Evolutionary conservation across 495 filamentous ascomycete genomes (phyloP).

Genomic region (Annulohypoxylon moriforme): DNA sequence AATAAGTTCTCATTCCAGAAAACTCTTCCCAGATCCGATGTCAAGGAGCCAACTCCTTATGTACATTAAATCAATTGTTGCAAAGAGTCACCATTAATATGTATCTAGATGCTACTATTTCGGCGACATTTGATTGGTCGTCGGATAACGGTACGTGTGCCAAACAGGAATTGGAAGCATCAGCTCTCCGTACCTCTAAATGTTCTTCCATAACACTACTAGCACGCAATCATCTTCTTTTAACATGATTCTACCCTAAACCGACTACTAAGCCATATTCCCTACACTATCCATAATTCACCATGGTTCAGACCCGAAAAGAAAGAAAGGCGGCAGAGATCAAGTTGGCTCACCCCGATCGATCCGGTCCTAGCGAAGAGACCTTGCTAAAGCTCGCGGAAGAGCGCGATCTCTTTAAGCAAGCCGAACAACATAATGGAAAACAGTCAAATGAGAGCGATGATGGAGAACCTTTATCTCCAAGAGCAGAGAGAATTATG

Average conservation of each 20-base stretch:
- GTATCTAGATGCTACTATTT: neutral
- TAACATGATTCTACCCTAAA: neutral
- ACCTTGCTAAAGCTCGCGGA: conserved; percentile 75
- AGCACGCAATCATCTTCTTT: conserved; percentile 17
- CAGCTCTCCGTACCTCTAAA: neutral
- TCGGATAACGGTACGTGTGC: neutral
- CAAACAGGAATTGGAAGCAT: neutral
- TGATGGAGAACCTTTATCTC: conserved; percentile 48
- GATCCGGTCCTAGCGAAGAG: conserved; percentile 62
- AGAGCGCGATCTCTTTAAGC: conserved; percentile 63
- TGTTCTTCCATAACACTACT: conserved; percentile 6
- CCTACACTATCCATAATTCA: neutral
- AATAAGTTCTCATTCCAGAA: neutral
- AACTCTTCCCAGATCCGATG: neutral
- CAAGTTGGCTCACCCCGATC: conserved; percentile 70
- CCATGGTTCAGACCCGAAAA: conserved; percentile 60
- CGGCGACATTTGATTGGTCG: neutral
- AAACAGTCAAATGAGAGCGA: conserved; percentile 51
- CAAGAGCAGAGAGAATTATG: conserved; percentile 62
- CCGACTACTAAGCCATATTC: neutral
- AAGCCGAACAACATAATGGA: conserved; percentile 49
- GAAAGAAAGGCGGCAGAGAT: conserved; percentile 62
- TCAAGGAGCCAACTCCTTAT: neutral
- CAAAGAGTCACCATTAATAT: conserved; percentile 2
- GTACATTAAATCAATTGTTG: conserved; percentile 25